A percentile compares a stretch with the other conserved stretches of the same genome.
Evolutionary conservation across 1,284 basidiomycete species (phyloP).

Genomic region (Tylopilus sp.): DNA sequence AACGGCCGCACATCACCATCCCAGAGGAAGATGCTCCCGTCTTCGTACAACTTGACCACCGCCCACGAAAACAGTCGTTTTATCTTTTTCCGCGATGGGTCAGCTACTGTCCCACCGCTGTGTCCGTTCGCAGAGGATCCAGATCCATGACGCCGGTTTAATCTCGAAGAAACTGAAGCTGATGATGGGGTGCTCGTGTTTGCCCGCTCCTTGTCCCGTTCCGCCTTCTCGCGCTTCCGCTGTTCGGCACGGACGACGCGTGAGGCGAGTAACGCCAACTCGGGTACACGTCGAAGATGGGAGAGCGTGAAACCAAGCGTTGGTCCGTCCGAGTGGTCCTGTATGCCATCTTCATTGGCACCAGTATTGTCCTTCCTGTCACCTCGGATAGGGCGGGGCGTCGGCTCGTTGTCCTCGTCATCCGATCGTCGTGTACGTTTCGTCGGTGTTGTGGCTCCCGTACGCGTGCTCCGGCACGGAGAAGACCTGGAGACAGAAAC

Average conservation of each 20-base stretch:
- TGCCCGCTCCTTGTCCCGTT: slow-evolving; percentile 38
- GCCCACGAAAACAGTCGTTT: slow-evolving; percentile 73
- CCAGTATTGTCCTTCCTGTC: neutral
- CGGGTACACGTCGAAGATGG: slow-evolving; percentile 78
- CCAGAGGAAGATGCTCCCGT: slow-evolving; percentile 77
- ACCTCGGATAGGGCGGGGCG: slow-evolving; percentile 24
- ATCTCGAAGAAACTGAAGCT: neutral
- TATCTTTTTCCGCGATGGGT: slow-evolving; percentile 51
- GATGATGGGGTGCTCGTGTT: neutral
- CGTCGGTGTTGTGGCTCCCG: slow-evolving; percentile 30
- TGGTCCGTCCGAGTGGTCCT: slow-evolving; percentile 18
- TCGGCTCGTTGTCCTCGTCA: slow-evolving; percentile 16
- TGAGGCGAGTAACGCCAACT: slow-evolving; percentile 67
- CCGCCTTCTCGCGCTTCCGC: slow-evolving; percentile 60
- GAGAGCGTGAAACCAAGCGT: slow-evolving; percentile 73
- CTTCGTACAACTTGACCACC: slow-evolving; percentile 66
- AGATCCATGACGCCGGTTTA: neutral
- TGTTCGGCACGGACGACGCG: slow-evolving; percentile 69
- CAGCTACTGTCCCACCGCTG: slow-evolving; percentile 11
- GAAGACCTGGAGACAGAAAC: neutral
- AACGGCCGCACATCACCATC: slow-evolving; percentile 59
- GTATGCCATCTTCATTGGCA: neutral
- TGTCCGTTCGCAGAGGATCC: neutral
- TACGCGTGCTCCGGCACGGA: slow-evolving; percentile 12
- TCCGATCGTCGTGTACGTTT: slow-evolving; percentile 21